These are phyloP conservation scores for Cordyceps militaris DNA, from an alignment of 2,329 filamentous ascomycete species.

Conservation along the genomic window DNA sequence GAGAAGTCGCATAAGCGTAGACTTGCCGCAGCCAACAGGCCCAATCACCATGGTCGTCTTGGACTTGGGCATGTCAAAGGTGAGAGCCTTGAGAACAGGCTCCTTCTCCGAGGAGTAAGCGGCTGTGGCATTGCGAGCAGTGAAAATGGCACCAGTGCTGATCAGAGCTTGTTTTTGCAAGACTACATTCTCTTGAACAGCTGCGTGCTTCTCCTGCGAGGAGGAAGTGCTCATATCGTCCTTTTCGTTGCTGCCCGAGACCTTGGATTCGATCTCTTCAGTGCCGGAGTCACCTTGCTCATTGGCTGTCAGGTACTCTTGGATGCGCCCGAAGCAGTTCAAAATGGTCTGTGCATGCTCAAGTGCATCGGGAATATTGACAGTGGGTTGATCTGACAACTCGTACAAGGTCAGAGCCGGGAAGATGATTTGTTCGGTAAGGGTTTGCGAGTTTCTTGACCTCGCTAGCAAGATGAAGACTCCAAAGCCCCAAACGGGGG, in stretches of 20 bases:
- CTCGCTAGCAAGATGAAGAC: slow-evolving; percentile 16
- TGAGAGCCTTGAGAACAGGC: slow-evolving; percentile 11
- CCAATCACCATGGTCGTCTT: slow-evolving; percentile 20
- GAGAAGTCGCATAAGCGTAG: slow-evolving; percentile 19
- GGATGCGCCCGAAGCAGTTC: slow-evolving; percentile 18
- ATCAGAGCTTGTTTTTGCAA: not conserved
- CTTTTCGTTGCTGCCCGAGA: not conserved
- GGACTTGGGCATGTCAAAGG: slow-evolving; percentile 13
- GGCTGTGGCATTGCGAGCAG: slow-evolving; percentile 6
- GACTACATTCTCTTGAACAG: not conserved
- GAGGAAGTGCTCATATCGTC: not conserved
- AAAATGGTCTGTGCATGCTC: slow-evolving; percentile 18
- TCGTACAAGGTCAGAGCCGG: slow-evolving; percentile 18
- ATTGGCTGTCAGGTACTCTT: slow-evolving; percentile 17
- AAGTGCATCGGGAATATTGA: slow-evolving; percentile 16
- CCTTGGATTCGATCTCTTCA: not conserved
- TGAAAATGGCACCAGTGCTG: not conserved
- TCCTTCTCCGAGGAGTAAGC: slow-evolving; percentile 12
- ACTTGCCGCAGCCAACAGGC: slow-evolving; percentile 20
- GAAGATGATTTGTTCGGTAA: slow-evolving; percentile 18
- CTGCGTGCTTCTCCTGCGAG: not conserved
- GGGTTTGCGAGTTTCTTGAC: slow-evolving; percentile 10
- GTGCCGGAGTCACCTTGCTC: slow-evolving; percentile 14
- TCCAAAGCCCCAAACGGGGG: slow-evolving; percentile 18
- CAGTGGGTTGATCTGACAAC: slow-evolving; percentile 17